Percentiles rank a stretch among this genome's conserved stretches.
Evolutionary conservation across 1,139 yeast genomes (phyloP).

Genomic region (Saccharomyces hybrid): DNA sequence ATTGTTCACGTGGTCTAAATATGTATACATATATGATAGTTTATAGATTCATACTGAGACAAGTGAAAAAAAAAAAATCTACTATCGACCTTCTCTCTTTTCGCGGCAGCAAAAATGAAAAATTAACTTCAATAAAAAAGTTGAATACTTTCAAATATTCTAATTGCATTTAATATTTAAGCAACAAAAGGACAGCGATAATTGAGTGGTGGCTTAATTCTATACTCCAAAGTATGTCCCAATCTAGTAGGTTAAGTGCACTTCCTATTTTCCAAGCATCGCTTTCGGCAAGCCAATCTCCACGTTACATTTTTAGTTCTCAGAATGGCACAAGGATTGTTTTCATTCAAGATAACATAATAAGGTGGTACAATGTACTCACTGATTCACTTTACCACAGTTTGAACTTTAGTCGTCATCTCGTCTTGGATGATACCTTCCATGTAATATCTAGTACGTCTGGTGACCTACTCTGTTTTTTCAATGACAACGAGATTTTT

Average conservation of each 20-base stretch:
- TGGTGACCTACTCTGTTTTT: conserved; percentile 38
- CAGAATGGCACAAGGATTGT: conserved; percentile 16
- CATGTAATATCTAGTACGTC: conserved; percentile 32
- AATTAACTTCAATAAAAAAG: not conserved
- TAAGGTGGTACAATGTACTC: conserved; percentile 22
- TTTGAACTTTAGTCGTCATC: not conserved
- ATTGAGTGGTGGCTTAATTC: not conserved
- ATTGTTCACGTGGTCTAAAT: not conserved
- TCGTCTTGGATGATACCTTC: conserved; percentile 13
- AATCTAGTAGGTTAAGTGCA: not conserved
- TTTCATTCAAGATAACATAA: conserved; percentile 11
- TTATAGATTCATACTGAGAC: not conserved
- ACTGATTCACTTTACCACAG: not conserved
- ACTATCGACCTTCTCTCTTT: not conserved
- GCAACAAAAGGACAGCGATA: not conserved
- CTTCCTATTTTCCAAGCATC: not conserved
- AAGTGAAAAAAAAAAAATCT: not conserved
- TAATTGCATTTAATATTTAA: conserved; percentile 11
- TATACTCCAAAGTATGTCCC: not conserved
- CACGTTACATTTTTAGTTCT: conserved; percentile 14
- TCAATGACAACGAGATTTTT: conserved; percentile 32
- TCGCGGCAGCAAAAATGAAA: not conserved
- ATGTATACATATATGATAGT: not conserved
- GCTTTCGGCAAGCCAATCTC: not conserved
- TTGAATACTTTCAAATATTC: not conserved